phyloP scores from a whole-genome alignment of 345 rosid species.

The Eutrema japonicum region DNA sequence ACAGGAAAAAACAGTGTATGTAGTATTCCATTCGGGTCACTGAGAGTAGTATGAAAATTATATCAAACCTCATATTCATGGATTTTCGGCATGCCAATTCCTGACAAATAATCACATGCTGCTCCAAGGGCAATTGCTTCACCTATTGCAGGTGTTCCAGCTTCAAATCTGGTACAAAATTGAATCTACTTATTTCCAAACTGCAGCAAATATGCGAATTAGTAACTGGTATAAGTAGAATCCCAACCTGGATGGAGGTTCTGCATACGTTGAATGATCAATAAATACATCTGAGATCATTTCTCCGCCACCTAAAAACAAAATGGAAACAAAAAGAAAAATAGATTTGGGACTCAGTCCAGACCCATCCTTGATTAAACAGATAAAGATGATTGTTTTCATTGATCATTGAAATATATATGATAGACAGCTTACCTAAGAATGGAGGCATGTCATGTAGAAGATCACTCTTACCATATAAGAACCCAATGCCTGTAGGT shows the following conservation, averaged over 20 bases:
- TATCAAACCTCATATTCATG: conserved; percentile 80
- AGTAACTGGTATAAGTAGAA: conserved; percentile 23
- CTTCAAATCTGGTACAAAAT: conserved; percentile 74
- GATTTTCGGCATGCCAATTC: conserved; percentile 80
- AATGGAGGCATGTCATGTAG: conserved; percentile 90
- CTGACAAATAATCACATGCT: conserved; percentile 82
- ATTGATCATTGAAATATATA: not conserved
- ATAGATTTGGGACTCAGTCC: not conserved
- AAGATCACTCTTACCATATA: conserved; percentile 80
- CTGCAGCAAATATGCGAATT: not conserved
- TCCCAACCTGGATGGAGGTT: conserved; percentile 89
- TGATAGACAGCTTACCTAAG: conserved; percentile 60
- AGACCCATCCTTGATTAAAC: conserved; percentile 3
- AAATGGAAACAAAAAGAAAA: not conserved
- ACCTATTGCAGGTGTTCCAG: conserved; percentile 99
- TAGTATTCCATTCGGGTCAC: not conserved
- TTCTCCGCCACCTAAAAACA: conserved; percentile 86
- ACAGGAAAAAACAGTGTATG: not conserved
- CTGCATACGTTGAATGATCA: conserved; percentile 96
- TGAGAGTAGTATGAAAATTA: conserved; percentile 7
- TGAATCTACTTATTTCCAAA: conserved; percentile 16
- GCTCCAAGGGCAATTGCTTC: conserved; percentile 97
- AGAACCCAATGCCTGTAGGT: conserved; percentile 99
- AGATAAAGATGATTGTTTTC: conserved; percentile 13
- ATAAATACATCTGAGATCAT: conserved; percentile 93